Evolutionary conservation across 768 basidiomycete genomes (phyloP), one percentile per base, ranked within the genome.

Genomic region (Sporobolomyces roseus): DNA sequence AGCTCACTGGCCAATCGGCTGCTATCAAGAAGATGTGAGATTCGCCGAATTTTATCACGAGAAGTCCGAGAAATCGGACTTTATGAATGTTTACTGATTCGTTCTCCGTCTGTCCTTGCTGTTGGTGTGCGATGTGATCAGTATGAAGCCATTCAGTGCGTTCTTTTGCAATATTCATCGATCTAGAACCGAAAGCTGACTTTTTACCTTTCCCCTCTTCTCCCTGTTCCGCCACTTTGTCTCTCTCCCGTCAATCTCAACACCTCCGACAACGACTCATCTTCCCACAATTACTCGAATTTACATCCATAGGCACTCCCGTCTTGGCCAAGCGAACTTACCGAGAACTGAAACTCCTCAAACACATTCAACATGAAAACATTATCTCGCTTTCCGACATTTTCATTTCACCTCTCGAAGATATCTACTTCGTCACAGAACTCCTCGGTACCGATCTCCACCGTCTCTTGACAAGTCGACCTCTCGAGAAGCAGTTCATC

Each of bases 351-450:
- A 99, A 99, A 81, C 84, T 99, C 48, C 84, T 99, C 77, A 98
- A 98, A 81, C 94, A 99, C 79, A 90, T 99, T 75, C 90, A 94
- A 77, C 94, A 97, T 79, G 94, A 97, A 82, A 99, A 98, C 80
- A 96, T 99, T 78, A 99, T 99, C 84, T 94, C 92, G 75, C 84
- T 99, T 63, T 90, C 88, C 79, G 96, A 99, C 80, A 96, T 98
- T 75, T 99, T 99, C 82, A 99, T 99, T 77, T 98, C 96, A 16
- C 96, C 96, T n/a, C 84, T 98, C 27, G 96, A 99, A 79, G 69
- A 76, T 66, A 98, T 94, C 75, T 99, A 99, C 82, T 99, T 99
- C 78, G 96, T 99, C 60, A 99, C 96, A 21, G 96, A 99, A 76
- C 86, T 99, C 19, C 85, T 99, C 59, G 96, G 96, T 52, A 99